Evolutionary conservation across 108 stramenopile genomes (phyloP), one percentile per base, ranked within the genome.

Genomic region (Cylindrotheca fusiformis): DNA sequence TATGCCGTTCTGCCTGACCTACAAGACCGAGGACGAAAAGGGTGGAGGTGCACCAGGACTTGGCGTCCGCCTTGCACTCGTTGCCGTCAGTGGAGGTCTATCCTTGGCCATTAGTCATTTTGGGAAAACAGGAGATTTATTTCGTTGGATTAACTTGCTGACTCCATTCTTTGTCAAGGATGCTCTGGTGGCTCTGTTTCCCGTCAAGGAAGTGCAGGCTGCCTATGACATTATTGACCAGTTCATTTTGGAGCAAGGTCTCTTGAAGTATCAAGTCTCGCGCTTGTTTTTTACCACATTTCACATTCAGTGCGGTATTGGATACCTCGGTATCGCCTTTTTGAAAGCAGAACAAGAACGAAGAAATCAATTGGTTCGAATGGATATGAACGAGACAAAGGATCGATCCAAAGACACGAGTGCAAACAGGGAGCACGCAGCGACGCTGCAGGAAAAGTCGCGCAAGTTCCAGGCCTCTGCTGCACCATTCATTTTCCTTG

Each of bases 251-350:
- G 64, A 75, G 59, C 71, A 66, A 17, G 64, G 51, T 14, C 36
- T 86, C 8, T 55, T 93, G 28, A 51, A 80, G 30, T 48, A 75
- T 27, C 87, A 85, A 77, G 8, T 87, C 26, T 48, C 45, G 2
- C 76, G 89, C 49, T 60, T 94, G 48, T 71, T 94, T 23, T 94
- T 94, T 63, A 81, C 90, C 6, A 94, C 93, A 8, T 88, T 94
- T 68, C 85, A 94, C 65, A 83, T 94, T 58, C 93, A 94, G 75
- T 72, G 85, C 33, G 93, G 87, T 8, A 78, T 94, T 65, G 93
- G 93, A 51, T 86, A 85, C 48, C 51, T 94, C 51, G 93, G 93
- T 0, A 94, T 94, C 67, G 84, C 71, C 25, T 94, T 94, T 59
- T 54, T 90, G 55, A 80, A 70, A 33, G 48, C 60, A 36, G 93